Conservation (phyloP, 768 basidiomycete species). For the Mycena haematopus region DNA sequence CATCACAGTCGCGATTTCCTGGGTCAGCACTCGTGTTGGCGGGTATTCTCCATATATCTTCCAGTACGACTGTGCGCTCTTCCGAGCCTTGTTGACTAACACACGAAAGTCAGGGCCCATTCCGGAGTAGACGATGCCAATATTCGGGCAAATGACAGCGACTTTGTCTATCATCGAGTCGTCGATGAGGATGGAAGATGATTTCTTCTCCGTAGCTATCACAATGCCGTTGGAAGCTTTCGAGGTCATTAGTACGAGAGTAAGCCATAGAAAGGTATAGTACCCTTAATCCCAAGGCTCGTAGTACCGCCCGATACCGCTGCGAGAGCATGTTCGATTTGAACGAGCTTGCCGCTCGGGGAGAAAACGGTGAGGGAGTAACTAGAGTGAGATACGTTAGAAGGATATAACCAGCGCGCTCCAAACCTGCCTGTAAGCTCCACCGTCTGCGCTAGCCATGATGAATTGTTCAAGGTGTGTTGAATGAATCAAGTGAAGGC, state of each 20-base stretch:
- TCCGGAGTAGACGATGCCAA: constrained; percentile 98
- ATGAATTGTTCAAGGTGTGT: constrained; percentile 9
- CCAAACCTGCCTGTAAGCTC: constrained; percentile 70
- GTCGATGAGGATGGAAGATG: constrained; percentile 96
- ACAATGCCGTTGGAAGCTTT: constrained; percentile 98
- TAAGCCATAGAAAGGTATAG: constrained; percentile 30
- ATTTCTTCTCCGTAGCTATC: constrained; percentile 99
- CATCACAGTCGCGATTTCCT: constrained; percentile 98
- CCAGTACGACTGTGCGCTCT: constrained; percentile 99
- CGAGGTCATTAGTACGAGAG: constrained; percentile 27
- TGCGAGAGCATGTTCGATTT: constrained; percentile 99
- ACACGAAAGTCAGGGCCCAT: constrained; percentile 99
- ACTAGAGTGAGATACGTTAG: constrained; percentile 47
- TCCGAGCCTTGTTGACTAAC: constrained; percentile 91
- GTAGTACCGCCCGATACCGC: constrained; percentile 96
- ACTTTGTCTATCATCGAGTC: constrained; percentile 98
- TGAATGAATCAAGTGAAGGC: too few relatives aligned
- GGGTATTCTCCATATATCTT: constrained; percentile 99
- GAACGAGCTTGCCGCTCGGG: constrained; percentile 97
- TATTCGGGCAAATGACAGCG: constrained; percentile 96
- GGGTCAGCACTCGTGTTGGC: constrained; percentile 92
- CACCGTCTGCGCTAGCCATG: constrained; percentile 85
- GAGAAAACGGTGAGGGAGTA: constrained; percentile 99
- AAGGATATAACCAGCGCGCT: constrained; percentile 18
- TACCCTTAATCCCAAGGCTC: constrained; percentile 98